Percentiles rank a stretch among this genome's conserved stretches.
phyloP scores from a whole-genome alignment of 1,284 basidiomycete species.

The Uromyces viciae-fabae region DNA sequence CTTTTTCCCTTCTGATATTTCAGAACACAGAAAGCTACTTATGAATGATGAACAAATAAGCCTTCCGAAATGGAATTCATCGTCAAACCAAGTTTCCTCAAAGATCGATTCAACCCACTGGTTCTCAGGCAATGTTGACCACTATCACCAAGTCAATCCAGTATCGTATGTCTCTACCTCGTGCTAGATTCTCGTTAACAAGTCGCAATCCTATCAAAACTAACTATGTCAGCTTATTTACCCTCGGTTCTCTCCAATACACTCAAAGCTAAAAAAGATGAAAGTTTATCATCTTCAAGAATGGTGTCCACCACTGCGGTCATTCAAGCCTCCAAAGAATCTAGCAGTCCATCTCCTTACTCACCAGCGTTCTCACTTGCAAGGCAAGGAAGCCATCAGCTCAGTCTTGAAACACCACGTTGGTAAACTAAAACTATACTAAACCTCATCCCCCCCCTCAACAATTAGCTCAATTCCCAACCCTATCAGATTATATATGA shows the following conservation, averaged over 20 bases:
- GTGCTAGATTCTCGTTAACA: no score
- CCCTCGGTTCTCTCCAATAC: not conserved
- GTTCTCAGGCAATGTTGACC: not conserved
- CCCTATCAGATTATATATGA: no score
- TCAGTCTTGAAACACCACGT: slow-evolving; percentile 73
- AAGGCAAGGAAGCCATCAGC: slow-evolving; percentile 73
- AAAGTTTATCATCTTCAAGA: not conserved
- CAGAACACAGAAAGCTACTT: no score
- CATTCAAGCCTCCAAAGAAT: not conserved
- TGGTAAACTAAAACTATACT: no score
- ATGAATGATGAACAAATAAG: not conserved
- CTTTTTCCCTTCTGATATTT: not conserved
- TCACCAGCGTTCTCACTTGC: slow-evolving; percentile 57
- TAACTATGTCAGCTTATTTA: not conserved
- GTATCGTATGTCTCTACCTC: not conserved
- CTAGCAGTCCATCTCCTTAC: slow-evolving; percentile 33
- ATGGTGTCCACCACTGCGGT: slow-evolving; percentile 17
- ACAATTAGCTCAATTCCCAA: no score
- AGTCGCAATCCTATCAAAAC: no score
- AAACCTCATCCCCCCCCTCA: no score
- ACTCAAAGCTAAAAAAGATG: slow-evolving; percentile 10
- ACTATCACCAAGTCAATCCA: not conserved
- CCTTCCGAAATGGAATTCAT: not conserved
- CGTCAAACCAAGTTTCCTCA: not conserved
- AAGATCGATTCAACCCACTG: not conserved